A percentile compares a stretch with the other conserved stretches of the same genome.
phyloP scores from a whole-genome alignment of 257 asterid species.

The Gentiana dahurica region DNA sequence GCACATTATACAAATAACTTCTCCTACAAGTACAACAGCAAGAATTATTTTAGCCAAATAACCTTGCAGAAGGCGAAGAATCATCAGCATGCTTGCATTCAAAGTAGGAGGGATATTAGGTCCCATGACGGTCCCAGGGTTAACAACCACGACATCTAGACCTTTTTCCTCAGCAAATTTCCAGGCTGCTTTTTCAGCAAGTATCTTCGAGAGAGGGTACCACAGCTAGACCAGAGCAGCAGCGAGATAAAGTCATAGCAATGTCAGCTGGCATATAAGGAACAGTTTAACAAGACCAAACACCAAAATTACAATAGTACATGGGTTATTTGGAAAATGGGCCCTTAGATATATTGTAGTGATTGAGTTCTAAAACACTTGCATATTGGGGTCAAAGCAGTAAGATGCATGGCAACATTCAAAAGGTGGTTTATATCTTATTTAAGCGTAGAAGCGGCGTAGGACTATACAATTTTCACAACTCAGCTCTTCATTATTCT shows the following conservation, averaged over 20 bases:
- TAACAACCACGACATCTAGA: conserved; percentile 71
- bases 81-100: conserved; percentile 71
- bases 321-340: too few species aligned
- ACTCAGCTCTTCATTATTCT: too few species aligned
- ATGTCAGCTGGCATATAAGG: background rate
- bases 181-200: conserved; percentile 97
- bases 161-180: conserved; percentile 66
- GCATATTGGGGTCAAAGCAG: too few species aligned
- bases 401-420: too few species aligned
- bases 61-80: conserved; percentile 85
- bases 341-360: too few species aligned
- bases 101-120: conserved; percentile 58
- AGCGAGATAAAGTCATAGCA: conserved; percentile 9
- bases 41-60: conserved; percentile 5
- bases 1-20: background rate
- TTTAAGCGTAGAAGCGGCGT: too few species aligned
- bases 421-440: too few species aligned
- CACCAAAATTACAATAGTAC: too few species aligned
- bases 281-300: too few species aligned
- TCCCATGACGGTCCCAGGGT: conserved; percentile 86
- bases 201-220: conserved; percentile 79
- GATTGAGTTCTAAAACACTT: too few species aligned
- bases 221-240: conserved; percentile 40
- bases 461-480: too few species aligned
- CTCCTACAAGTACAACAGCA: background rate